Base-by-base conservation (phyloP, 2,329 filamentous ascomycete species). In the Aspergillus quadrilineatus region DNA sequence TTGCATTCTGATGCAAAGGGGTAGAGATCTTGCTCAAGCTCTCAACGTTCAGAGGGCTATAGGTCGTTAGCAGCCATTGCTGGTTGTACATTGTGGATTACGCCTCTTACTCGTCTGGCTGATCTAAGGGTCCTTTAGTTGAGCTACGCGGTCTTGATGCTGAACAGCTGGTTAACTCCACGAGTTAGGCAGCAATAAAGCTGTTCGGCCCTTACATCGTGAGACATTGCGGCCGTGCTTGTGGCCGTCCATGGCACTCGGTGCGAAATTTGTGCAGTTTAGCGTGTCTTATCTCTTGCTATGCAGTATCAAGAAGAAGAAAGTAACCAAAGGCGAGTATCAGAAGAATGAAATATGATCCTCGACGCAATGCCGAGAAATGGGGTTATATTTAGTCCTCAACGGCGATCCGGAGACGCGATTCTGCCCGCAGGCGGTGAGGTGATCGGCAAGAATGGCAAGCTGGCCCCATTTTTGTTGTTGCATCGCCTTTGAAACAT, bases 121-220 rank as follows among this genome's bases (percentile, higher is more conserved):
- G 77, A 66, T 94, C 90, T 17, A 96, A 78, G 4, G 91, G 91
- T 1, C 90, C 90, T 72, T 86, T 89, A 4, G 90, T 94, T 44
- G 87, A 72, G 62, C 73, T 73, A 63, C 74, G 73, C 59, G 73
- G 74, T 49, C 74, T 69, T 42, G 70, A 71, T 64, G 74, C 74
- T 77, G 62, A 43, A 32, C 41, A 37, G 10, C 34, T 32, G 17
- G 61, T 67, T 48, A 68, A 59, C 45, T 37, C 12, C 26, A 26
- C 36, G 28, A 28, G n/a, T 39, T 42, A 51, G 43, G 34, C 43
- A 46, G 49, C 36, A 54, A 44, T 12, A 47, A 45, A 37, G 17
- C 37, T 29, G 41, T 56, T 50, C n/a, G 22, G 39, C 39, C 22
- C 71, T 67, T 66, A 77, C 74, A 69, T 65, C 68, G 69, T 28